phyloP scores from a whole-genome alignment of 371 early-diverging fungal genomes.

The Mucor velutinosus region DNA sequence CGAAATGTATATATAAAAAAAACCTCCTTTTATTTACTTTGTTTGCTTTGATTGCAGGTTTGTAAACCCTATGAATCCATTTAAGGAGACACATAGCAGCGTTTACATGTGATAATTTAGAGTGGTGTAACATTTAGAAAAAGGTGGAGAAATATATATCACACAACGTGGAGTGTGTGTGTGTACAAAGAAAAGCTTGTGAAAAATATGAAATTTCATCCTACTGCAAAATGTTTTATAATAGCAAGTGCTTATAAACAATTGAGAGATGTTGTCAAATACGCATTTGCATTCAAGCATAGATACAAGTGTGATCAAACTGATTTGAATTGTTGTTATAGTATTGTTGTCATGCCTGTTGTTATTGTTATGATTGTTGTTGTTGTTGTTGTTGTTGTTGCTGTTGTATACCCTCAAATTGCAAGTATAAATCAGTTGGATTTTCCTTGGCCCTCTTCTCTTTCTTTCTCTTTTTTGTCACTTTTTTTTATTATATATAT shows the following conservation, averaged over 20 bases:
- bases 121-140: conserved; percentile 14
- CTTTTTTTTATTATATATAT: neutral
- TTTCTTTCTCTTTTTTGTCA: conserved; percentile 5
- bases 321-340: no score
- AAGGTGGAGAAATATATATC: neutral
- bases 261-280: neutral
- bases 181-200: conserved; percentile 9
- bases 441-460: neutral
- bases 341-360: neutral
- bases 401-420: neutral
- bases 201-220: neutral
- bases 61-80: conserved; percentile 15
- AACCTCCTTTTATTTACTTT: neutral
- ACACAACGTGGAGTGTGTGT: conserved; percentile 13
- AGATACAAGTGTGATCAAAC: no score
- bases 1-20: neutral
- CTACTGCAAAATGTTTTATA: neutral
- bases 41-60: neutral
- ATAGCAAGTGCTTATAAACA: neutral
- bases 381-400: neutral
- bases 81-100: conserved; percentile 1
- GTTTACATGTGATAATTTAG: conserved; percentile 20
- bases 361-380: neutral
- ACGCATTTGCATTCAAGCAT: no score
- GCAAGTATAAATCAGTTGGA: neutral